Base-by-base conservation (phyloP, 2,329 filamentous ascomycete species). In the Proliferodiscus dingleyae region DNA sequence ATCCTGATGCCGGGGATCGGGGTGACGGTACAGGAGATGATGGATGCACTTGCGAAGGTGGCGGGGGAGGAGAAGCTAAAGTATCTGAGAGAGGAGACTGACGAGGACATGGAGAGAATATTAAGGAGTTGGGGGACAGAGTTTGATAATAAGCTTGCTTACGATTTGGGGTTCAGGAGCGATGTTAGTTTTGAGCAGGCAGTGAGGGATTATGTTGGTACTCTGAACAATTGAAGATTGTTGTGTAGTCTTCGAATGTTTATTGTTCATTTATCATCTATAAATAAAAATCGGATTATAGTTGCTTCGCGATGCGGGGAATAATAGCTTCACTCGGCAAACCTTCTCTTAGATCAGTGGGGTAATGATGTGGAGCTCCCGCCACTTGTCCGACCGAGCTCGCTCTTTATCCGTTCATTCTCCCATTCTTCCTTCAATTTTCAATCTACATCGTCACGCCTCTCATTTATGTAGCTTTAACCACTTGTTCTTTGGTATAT, bases 71-170 rank as follows among this genome's bases (percentile, higher is more conserved):
- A 81, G 41, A 73, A 69, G 59, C 57, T 80, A 55, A 64, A 64
- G 43, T 64, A 76, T 11, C 63, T 83, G 15, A 70, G 66, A 55
- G 78, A 83, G 61, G 73, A 73, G 62, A 72, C 70, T 47, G 72
- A 79, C 54, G 69, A 70, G 23, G 72, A 66, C 19, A 66, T 77
- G 47, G 77, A 80, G 63, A 67, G 68, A 52, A 79, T 83, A 47
- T 63, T 83, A 61, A 70, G 77, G 52, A 77, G 76, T 49, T 83
- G 80, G 80, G 73, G 77, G 9, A 71, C 73, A 48, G 71, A 74
- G 45, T 74, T 81, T 55, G 75, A 81, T 56, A 74, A 74, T 33
- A 64, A 60, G 7, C 69, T 73, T 49, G 69, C 75, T 7, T 62
- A 76, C 43, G 66, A 61, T 38, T 56, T 82, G 41, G 78, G 78